phyloP scores from a whole-genome alignment of 2,329 filamentous ascomycete species.

The Epichloe amarillans region DNA sequence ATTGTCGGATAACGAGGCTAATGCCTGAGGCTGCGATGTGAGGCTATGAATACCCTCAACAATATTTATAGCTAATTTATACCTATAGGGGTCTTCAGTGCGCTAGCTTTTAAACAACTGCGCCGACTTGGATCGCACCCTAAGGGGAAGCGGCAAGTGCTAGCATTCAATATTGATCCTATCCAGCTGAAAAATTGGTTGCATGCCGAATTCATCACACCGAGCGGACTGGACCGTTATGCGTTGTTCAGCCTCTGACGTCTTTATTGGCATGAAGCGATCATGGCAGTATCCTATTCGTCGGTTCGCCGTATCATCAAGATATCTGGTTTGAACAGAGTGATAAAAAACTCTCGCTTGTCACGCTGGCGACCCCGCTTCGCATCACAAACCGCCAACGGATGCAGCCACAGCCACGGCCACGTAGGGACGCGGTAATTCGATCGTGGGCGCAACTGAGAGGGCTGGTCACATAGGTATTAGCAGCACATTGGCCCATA shows the following conservation, averaged over 20 bases:
- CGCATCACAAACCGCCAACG: neutral
- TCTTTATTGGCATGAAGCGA: neutral
- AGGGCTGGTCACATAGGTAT: neutral
- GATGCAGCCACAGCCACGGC: neutral
- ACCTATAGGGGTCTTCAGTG: too few relatives aligned
- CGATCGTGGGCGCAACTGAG: neutral
- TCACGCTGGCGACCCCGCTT: neutral
- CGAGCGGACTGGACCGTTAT: neutral
- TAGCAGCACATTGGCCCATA: neutral
- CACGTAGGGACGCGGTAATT: neutral
- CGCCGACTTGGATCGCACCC: too few relatives aligned
- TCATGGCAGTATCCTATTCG: neutral
- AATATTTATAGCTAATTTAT: too few relatives aligned
- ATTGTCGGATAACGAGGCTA: too few relatives aligned
- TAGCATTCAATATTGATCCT: neutral
- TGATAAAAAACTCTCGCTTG: neutral
- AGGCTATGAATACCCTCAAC: too few relatives aligned
- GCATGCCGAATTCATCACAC: neutral
- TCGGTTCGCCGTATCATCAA: neutral
- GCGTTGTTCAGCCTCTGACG: neutral
- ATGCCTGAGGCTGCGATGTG: too few relatives aligned
- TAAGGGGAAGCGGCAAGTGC: too few relatives aligned
- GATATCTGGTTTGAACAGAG: neutral
- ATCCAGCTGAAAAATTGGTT: neutral
- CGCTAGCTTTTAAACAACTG: too few relatives aligned